Percentiles rank a stretch among this genome's conserved stretches.
Evolutionary conservation across 2,329 filamentous ascomycete species (phyloP).

Genomic region (Exophiala mesophila): DNA sequence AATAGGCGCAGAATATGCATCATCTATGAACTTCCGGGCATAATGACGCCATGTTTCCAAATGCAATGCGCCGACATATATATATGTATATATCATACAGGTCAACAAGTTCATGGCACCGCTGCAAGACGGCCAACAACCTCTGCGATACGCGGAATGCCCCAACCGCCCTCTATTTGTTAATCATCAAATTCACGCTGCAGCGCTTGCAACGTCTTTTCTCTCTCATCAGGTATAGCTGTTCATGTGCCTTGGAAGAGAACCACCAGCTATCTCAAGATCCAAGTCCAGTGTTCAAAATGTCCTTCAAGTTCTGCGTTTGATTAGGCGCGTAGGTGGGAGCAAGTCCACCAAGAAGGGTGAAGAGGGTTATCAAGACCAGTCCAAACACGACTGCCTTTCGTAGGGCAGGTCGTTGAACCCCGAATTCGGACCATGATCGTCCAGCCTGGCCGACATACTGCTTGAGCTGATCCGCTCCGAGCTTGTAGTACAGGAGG

Average conservation of each 20-base stretch:
- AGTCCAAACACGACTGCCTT: constrained; percentile 68
- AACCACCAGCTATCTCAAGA: constrained; percentile 9
- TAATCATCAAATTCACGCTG: too few species aligned
- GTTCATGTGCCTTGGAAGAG: too few species aligned
- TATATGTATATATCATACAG: too few species aligned
- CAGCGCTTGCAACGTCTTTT: too few species aligned
- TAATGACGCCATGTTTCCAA: too few species aligned
- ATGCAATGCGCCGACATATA: too few species aligned
- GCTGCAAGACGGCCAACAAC: too few species aligned
- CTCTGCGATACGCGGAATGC: too few species aligned
- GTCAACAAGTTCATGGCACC: too few species aligned
- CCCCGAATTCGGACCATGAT: constrained; percentile 82
- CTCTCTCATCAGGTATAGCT: not conserved
- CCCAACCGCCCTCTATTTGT: too few species aligned
- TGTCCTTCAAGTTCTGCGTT: constrained; percentile 24
- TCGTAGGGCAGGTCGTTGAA: constrained; percentile 68
- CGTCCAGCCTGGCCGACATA: constrained; percentile 68
- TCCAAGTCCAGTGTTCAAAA: constrained; percentile 20
- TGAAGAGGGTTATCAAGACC: constrained; percentile 60
- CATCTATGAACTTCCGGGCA: too few species aligned
- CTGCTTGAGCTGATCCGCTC: constrained; percentile 71
- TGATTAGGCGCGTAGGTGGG: constrained; percentile 43
- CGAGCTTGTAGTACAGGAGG: constrained; percentile 65
- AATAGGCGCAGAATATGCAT: too few species aligned
- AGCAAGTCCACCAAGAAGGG: constrained; percentile 64